Base-by-base conservation (phyloP, 805 yeast genomes). In the Saccharomyces paradoxus region DNA sequence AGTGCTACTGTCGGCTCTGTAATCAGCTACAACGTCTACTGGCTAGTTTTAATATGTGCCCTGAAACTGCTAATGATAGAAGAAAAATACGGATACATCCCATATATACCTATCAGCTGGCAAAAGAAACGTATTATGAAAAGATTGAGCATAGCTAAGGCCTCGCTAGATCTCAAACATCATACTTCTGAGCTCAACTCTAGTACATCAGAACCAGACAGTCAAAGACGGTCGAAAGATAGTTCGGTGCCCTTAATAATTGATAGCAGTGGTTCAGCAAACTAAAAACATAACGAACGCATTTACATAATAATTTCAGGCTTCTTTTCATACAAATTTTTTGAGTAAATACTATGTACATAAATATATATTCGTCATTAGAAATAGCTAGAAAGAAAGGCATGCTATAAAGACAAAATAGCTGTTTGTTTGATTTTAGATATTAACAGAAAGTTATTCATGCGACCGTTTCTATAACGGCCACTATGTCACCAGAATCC, bases 401-500 rank as follows among this genome's bases (percentile, higher is more conserved):
- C 14, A 49, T 32, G 30, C 28, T n/a, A 17, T 29, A 29, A 29
- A 29, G 31, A 3, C 4, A 2, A 10, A 29, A 29, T 6, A 12
- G 13, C 4, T 26, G 27, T 5, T 26, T 5, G 4, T 29, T 29
- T 29, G 31, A 29, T 14, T 31, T 22, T n/a, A n/a, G 12, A 12
- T 26, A n/a, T n/a, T 17, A 31, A 49, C 29, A 17, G 9, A 17
- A 12, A 27, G 7, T 12, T 13, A 13, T 31, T 22, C 14, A 24
- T 48, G 29, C 24, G 4, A 48, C 6, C 4, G 49, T 41, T 50
- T 57, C 58, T 21, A 65, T 41, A 26, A 91, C 96, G 51, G 86
- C 97, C 49, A 94, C 96, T 58, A 89, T 73, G 69, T 94, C 98
- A 59, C 99, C 99, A 44, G 97, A 89, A 56, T 92, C 97, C 46